Evolutionary conservation across 202 grass and related monocot genomes (phyloP).

Genomic region (Elaeis oleifera): DNA sequence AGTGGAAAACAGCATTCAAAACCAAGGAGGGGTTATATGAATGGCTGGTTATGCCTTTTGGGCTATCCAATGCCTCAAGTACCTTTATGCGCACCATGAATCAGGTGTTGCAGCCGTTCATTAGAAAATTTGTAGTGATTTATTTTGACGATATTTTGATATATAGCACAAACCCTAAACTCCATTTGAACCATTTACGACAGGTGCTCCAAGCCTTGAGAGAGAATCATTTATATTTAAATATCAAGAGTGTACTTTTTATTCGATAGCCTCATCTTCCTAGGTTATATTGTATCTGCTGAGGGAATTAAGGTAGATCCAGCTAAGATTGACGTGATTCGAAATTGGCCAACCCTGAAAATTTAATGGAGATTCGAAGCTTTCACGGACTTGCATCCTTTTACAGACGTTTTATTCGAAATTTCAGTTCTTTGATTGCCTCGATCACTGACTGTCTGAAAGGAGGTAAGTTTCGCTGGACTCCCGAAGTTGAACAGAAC

Average conservation of each 20-base stretch:
- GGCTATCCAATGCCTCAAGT: background rate
- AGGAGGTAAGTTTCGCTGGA: no score
- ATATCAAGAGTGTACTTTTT: background rate
- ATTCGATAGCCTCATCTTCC: background rate
- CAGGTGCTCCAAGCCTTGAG: background rate
- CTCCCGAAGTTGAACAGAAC: no score
- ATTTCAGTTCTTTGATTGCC: slow-evolving; percentile 7
- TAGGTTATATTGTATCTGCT: background rate
- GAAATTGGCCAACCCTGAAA: background rate
- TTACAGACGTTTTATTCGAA: slow-evolving; percentile 1
- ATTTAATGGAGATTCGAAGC: background rate
- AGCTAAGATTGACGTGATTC: background rate
- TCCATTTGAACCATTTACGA: background rate
- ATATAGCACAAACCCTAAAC: background rate
- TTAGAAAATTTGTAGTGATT: background rate
- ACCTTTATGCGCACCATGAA: background rate
- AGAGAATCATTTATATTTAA: background rate
- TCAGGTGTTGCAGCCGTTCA: background rate
- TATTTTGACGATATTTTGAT: background rate
- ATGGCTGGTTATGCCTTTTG: no score
- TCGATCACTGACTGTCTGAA: no score
- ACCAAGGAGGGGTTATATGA: no score
- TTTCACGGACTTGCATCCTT: slow-evolving; percentile 12
- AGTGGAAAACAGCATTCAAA: no score
- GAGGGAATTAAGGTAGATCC: background rate